These are phyloP conservation scores for Taxillus chinensis DNA, from an alignment of 164 flowering plant genomes.

Conservation along the genomic window DNA sequence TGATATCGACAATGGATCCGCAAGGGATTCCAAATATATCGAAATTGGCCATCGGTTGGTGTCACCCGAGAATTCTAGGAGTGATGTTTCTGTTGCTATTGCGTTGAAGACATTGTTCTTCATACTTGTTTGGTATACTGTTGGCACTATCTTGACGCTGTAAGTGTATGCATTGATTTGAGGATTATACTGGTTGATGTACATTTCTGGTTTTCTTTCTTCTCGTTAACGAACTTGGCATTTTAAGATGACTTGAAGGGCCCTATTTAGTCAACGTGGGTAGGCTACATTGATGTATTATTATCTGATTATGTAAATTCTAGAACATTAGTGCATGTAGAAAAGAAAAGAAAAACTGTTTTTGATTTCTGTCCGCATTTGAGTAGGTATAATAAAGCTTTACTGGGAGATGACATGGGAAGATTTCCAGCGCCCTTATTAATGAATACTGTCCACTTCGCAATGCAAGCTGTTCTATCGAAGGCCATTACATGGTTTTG, in stretches of 20 bases:
- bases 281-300: too few relatives aligned
- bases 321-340: too few relatives aligned
- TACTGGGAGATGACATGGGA: constrained; percentile 89
- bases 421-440: constrained; percentile 94
- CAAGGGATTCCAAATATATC: constrained; percentile 15
- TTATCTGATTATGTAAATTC: too few relatives aligned
- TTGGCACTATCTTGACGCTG: constrained; percentile 87
- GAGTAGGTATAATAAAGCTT: constrained; percentile 77
- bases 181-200: neutral
- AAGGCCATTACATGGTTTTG: constrained; percentile 59
- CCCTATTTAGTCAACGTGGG: too few relatives aligned
- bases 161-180: constrained; percentile 31
- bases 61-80: constrained; percentile 11
- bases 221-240: too few relatives aligned
- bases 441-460: constrained; percentile 91
- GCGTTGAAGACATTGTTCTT: constrained; percentile 71
- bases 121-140: constrained; percentile 78
- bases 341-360: too few relatives aligned
- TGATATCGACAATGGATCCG: constrained; percentile 42
- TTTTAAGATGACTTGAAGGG: too few relatives aligned
- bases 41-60: constrained; percentile 14
- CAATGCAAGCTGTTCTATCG: constrained; percentile 93
- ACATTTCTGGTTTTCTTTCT: too few relatives aligned
- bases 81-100: constrained; percentile 31
- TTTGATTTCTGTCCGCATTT: neutral